These are phyloP conservation scores for Didymella arachidicola DNA, from an alignment of 2,329 filamentous ascomycete genomes.

Conservation along the genomic window DNA sequence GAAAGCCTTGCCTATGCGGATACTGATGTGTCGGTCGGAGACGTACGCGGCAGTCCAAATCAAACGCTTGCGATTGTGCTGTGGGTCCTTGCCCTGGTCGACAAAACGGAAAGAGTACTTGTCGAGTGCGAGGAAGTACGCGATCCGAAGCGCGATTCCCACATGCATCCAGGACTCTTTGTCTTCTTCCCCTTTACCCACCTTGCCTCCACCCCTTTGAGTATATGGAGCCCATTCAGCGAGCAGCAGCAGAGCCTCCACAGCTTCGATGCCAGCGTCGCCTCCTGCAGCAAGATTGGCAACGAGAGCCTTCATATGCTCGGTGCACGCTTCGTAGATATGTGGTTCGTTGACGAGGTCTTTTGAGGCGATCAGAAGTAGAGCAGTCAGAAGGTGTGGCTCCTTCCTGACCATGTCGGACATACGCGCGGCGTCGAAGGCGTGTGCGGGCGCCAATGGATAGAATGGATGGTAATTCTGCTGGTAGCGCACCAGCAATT, in stretches of 20 bases:
- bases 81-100: constrained; percentile 64
- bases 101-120: constrained; percentile 71
- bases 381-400: constrained; percentile 72
- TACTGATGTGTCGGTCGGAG: constrained; percentile 64
- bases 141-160: constrained; percentile 72
- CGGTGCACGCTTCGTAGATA: constrained; percentile 71
- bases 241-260: constrained; percentile 73
- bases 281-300: constrained; percentile 71
- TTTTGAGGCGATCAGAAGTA: constrained; percentile 75
- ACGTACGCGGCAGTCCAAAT: constrained; percentile 67
- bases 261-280: constrained; percentile 72
- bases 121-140: constrained; percentile 74
- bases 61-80: constrained; percentile 69
- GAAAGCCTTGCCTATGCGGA: constrained; percentile 74
- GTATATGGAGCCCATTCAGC: constrained; percentile 78
- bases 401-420: constrained; percentile 66
- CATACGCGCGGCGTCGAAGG: constrained; percentile 63
- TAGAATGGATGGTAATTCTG: constrained; percentile 74
- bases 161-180: constrained; percentile 81
- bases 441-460: constrained; percentile 69
- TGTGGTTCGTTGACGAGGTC: constrained; percentile 70
- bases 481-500: constrained; percentile 66
- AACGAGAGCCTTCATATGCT: constrained; percentile 74
- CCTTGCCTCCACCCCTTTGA: constrained; percentile 66
- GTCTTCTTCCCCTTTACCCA: constrained; percentile 76